These are phyloP conservation scores for Alternaria hordeiaustralica DNA, from an alignment of 2,329 filamentous ascomycete genomes.

Conservation along the genomic window DNA sequence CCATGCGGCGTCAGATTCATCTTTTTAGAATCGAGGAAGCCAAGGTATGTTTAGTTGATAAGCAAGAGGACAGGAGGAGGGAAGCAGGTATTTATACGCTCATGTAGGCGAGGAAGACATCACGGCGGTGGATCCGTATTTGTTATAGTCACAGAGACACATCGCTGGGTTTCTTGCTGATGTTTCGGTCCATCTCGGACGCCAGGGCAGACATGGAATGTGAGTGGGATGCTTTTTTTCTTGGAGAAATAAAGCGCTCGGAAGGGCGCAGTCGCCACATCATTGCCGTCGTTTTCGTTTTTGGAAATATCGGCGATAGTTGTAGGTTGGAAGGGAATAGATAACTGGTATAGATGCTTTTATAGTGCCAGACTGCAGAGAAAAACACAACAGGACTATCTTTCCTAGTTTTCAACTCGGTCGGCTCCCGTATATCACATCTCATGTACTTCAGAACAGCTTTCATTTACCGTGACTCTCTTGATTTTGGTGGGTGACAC, in stretches of 20 bases:
- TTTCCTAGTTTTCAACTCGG: too few relatives aligned
- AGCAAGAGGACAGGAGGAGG: not conserved
- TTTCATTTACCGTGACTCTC: not conserved
- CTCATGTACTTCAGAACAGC: not conserved
- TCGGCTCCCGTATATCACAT: not conserved
- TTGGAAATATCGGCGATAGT: too few relatives aligned
- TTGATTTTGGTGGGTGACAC: not conserved
- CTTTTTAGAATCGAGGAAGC: not conserved
- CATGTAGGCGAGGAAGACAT: not conserved
- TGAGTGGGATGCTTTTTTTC: not conserved
- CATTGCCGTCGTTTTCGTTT: too few relatives aligned
- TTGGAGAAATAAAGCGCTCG: not conserved
- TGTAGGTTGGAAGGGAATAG: fast-evolving
- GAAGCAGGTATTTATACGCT: not conserved
- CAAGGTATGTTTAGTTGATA: not conserved
- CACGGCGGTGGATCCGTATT: not conserved
- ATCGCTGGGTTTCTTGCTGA: not conserved
- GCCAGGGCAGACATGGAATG: not conserved
- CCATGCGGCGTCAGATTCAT: not conserved
- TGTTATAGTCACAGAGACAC: not conserved
- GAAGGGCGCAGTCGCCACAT: not conserved
- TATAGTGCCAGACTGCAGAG: not conserved
- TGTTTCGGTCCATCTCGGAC: not conserved
- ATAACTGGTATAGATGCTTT: fast-evolving
- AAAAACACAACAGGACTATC: not conserved